Conservation (phyloP, 2,329 filamentous ascomycete species). For the Dothideomycetes sp. region DNA sequence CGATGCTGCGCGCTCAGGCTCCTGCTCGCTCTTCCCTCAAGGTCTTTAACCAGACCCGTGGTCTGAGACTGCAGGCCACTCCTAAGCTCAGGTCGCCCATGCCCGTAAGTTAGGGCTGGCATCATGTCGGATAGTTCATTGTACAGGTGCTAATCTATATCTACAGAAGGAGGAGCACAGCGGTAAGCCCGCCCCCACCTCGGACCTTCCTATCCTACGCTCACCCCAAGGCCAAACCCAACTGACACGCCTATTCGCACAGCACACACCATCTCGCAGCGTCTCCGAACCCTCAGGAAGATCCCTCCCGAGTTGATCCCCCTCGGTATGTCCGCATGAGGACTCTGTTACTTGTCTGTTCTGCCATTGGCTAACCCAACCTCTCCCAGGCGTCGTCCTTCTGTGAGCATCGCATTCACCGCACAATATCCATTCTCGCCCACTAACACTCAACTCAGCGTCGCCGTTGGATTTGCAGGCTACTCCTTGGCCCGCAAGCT, state of each 20-base stretch:
- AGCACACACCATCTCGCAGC: conserved; percentile 97
- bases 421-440: conserved; percentile 7
- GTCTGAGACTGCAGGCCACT: conserved; percentile 18
- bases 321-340: conserved; percentile 59
- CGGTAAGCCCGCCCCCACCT: conserved; percentile 35
- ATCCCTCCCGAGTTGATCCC: conserved; percentile 91
- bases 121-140: no score
- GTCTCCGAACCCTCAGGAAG: conserved; percentile 77
- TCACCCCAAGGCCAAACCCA: no score
- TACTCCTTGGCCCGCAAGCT: conserved; percentile 82
- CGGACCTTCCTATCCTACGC: no score
- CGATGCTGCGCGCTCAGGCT: conserved; percentile 23
- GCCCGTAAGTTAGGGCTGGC: conserved; percentile 21
- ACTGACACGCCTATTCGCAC: conserved; percentile 10
- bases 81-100: conserved; percentile 19
- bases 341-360: neutral
- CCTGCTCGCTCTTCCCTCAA: conserved; percentile 7
- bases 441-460: conserved; percentile 27
- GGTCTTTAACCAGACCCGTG: conserved; percentile 18
- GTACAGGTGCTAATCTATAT: neutral
- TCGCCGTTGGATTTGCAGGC: conserved; percentile 63
- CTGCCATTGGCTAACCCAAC: conserved; percentile 1
- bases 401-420: conserved; percentile 43
- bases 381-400: conserved; percentile 66
- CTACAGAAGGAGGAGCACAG: conserved; percentile 53